Conservation (phyloP, 73 alveolate genomes). For the Paramecium pentaurelia region DNA sequence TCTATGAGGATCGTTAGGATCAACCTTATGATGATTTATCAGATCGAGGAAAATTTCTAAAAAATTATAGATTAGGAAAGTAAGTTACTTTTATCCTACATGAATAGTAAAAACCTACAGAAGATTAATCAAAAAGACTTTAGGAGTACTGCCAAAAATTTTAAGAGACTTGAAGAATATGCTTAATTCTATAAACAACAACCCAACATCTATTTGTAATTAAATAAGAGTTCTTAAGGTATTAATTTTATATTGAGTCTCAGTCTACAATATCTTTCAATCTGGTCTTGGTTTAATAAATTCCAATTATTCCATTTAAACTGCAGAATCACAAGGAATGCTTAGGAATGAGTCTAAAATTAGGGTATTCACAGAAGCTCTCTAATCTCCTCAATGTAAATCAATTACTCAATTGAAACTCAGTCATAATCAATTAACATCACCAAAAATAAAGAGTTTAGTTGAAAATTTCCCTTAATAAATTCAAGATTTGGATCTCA, state of each 20-base stretch:
- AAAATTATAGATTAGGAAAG: conserved; percentile 6
- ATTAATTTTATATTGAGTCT: background rate
- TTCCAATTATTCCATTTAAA: background rate
- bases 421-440: background rate
- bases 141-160: background rate
- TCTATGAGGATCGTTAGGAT: background rate
- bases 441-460: background rate
- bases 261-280: conserved; percentile 15
- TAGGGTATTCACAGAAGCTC: conserved; percentile 25
- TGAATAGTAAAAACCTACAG: background rate
- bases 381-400: conserved; percentile 22
- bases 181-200: background rate
- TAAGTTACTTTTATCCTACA: background rate
- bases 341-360: background rate
- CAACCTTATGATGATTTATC: background rate
- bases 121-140: background rate
- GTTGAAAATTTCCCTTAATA: background rate
- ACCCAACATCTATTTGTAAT: background rate
- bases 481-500: background rate
- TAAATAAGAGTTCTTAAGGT: conserved; percentile 4
- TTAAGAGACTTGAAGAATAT: background rate
- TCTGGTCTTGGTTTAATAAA: background rate
- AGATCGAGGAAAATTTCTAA: conserved; percentile 10
- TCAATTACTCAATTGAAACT: background rate
- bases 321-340: conserved; percentile 5